Conservation (phyloP, 2,329 filamentous ascomycete genomes). For the Fusarium dlaminii region DNA sequence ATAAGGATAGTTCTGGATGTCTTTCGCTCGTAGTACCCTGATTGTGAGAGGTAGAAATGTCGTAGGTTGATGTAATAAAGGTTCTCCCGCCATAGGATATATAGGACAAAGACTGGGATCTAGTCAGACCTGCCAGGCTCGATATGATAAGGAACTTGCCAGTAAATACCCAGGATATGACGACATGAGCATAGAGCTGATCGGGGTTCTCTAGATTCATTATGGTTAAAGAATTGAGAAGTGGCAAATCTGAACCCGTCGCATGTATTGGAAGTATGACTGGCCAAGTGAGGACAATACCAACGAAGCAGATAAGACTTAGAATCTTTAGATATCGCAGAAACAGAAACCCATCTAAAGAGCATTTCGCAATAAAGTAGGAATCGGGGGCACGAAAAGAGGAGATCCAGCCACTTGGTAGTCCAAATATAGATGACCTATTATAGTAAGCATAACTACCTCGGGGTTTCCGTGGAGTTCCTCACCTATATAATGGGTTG, state of each 20-base stretch:
- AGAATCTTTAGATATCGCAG: not conserved
- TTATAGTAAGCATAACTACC: accelerated
- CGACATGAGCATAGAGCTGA: not conserved
- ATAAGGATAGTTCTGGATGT: not conserved
- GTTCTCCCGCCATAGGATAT: not conserved
- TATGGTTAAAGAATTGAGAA: not conserved
- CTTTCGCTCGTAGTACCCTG: not conserved
- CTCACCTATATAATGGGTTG: not conserved
- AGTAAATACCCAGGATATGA: not conserved
- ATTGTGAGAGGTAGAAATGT: not conserved
- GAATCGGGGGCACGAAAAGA: not conserved
- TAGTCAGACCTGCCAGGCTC: not conserved
- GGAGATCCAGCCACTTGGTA: not conserved
- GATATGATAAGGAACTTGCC: accelerated
- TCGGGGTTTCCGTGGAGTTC: not conserved
- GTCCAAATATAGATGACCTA: not conserved
- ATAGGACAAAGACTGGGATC: not conserved
- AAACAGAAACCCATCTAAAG: not conserved
- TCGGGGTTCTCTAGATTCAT: accelerated
- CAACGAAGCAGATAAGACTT: not conserved
- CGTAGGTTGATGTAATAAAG: not conserved
- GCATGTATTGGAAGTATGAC: not conserved
- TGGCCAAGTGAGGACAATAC: not conserved
- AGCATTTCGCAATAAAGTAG: not conserved
- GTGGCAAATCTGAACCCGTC: accelerated